Base-by-base conservation (phyloP, 1,284 basidiomycete genomes). In the Retiboletus fuscus region DNA sequence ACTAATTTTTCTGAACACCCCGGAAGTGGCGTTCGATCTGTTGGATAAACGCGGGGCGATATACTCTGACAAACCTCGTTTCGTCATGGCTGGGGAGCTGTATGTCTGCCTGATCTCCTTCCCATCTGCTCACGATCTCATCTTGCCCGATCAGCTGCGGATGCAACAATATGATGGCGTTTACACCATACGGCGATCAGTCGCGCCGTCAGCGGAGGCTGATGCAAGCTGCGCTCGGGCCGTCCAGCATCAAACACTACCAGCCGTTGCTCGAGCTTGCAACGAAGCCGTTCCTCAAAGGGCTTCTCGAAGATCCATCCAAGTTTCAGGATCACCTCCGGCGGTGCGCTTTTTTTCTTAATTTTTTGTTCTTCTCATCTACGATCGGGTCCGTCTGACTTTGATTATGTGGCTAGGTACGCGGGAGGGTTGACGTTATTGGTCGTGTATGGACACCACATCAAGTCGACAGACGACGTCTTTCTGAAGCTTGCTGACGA, bases 91-190 rank as follows among this genome's bases (percentile, higher is more conserved):
- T 6, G 85, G 87, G 34, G 89, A 93, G 72, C 84, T 93, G 87
- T 87, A 68, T 74, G 86, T 84, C 47, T 49, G 1, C 10, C 1
- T 39, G 5, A 41, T 26, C 4, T 26, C 34, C 12, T 8, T 39
- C n/a, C 28, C 7, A 8, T 43, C 20, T 26, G 4, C 43, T 1
- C 43, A 11, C 51, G 41, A 69, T 69, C 68, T 68, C 60, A 72
- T 71, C 57, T 69, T n/a, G 8, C 22, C 43, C 64, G 69, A 71
- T 73, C 46, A 82, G 81, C 12, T 93, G 92, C 77, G 92, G 91
- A 61, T 92, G 91, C 78, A 86, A 91, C 73, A 87, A 92, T 78
- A 93, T 93, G 90, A 89, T 91, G 68, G 91, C 91, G 0, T 93
- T 93, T 79, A 91, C 90, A 8, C 85, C 85, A 16, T 92, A 93